A percentile compares a stretch with the other conserved stretches of the same genome.
These are phyloP conservation scores for Priceomyces melissophilus DNA, from an alignment of 805 yeast species.

Conservation along the genomic window DNA sequence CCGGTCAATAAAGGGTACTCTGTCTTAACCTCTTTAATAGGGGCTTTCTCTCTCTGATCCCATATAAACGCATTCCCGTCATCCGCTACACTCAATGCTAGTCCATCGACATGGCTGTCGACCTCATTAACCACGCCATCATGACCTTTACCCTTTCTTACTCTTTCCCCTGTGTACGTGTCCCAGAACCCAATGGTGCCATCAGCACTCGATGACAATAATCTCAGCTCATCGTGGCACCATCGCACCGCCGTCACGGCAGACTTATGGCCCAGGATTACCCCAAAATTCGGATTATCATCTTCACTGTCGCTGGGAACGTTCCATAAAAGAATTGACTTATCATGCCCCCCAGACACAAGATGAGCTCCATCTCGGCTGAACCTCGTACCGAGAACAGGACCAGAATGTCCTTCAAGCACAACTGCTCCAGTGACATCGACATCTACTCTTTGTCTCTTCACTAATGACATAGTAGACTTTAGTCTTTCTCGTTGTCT, in stretches of 20 bases:
- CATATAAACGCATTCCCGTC: conserved; percentile 60
- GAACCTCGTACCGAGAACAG: conserved; percentile 53
- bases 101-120: conserved; percentile 24
- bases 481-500: too few relatives aligned
- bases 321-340: conserved; percentile 45
- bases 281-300: conserved; percentile 40
- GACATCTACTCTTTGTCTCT: conserved; percentile 23
- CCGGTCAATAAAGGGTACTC: conserved; percentile 58
- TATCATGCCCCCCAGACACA: conserved; percentile 65
- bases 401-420: conserved; percentile 51
- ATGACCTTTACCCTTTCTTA: conserved; percentile 54
- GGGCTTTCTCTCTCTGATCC: conserved; percentile 59
- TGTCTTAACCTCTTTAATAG: conserved; percentile 38
- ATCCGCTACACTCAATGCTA: conserved; percentile 56
- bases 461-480: conserved; percentile 34
- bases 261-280: conserved; percentile 54
- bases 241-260: conserved; percentile 63
- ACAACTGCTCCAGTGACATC: conserved; percentile 30
- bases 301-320: conserved; percentile 26
- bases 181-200: conserved; percentile 62
- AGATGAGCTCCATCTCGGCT: conserved; percentile 47
- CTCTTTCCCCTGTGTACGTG: conserved; percentile 49
- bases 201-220: conserved; percentile 59
- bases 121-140: conserved; percentile 55
- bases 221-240: conserved; percentile 39